Conservation (phyloP, 495 filamentous ascomycete species). For the Xylona heveae region DNA sequence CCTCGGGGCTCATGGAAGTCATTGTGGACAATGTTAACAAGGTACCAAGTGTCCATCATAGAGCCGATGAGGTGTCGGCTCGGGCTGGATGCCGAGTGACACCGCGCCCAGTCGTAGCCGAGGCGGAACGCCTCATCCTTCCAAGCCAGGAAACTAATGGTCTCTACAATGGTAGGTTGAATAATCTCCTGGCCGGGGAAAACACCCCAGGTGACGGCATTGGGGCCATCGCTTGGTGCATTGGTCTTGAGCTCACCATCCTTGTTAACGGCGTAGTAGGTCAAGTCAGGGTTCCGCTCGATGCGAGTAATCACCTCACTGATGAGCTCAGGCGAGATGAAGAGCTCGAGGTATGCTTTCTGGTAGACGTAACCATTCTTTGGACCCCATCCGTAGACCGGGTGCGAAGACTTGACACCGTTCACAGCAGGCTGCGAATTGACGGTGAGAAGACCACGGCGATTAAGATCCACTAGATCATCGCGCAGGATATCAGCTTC, state of each 20-base stretch:
- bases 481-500: slow-evolving; percentile 63
- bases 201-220: slow-evolving; percentile 97
- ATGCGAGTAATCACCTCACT: slow-evolving; percentile 63
- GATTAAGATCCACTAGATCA: slow-evolving; percentile 61
- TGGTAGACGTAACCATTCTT: slow-evolving; percentile 93
- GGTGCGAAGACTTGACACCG: slow-evolving; percentile 73
- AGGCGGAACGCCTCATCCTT: slow-evolving; percentile 93
- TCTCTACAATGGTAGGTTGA: slow-evolving; percentile 98
- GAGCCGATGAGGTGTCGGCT: slow-evolving; percentile 62
- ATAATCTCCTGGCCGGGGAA: slow-evolving; percentile 98
- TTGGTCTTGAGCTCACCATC: slow-evolving; percentile 69
- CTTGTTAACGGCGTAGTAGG: slow-evolving; percentile 81
- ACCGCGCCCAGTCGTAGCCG: slow-evolving; percentile 84
- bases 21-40: slow-evolving; percentile 96
- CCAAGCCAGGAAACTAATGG: slow-evolving; percentile 94
- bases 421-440: slow-evolving; percentile 95
- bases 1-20: slow-evolving; percentile 65
- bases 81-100: slow-evolving; percentile 56
- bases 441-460: slow-evolving; percentile 75
- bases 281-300: slow-evolving; percentile 55
- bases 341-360: slow-evolving; percentile 88
- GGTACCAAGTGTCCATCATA: slow-evolving; percentile 76
- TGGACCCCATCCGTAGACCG: slow-evolving; percentile 85
- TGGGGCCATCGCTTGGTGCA: slow-evolving; percentile 62
- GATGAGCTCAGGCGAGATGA: slow-evolving; percentile 61